phyloP scores from a whole-genome alignment of 2,329 filamentous ascomycete genomes.

The Fusarium sp. region DNA sequence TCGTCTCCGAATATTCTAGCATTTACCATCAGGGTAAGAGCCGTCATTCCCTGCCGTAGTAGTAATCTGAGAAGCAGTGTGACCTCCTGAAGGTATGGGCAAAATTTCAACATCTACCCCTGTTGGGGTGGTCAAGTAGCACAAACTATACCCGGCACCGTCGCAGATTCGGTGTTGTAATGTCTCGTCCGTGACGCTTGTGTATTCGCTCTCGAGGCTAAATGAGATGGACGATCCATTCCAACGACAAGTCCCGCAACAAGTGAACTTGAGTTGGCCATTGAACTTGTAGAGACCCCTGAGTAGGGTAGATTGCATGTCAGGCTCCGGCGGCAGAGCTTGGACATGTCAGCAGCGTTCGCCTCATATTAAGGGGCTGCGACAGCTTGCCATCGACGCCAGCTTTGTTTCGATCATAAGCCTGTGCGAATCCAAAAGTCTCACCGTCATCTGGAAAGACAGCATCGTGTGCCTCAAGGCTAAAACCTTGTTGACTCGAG shows the following conservation, averaged over 20 bases:
- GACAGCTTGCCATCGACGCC: not conserved
- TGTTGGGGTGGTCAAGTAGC: conserved; percentile 19
- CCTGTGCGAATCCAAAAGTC: conserved; percentile 16
- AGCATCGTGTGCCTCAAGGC: not conserved
- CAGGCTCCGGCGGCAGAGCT: not conserved
- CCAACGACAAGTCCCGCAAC: conserved; percentile 18
- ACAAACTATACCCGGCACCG: not conserved
- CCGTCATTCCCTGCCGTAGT: not conserved
- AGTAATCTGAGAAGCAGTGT: conserved; percentile 10
- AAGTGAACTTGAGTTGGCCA: conserved; percentile 2
- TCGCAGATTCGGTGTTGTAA: not conserved
- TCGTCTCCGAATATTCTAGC: not conserved
- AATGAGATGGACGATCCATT: conserved; percentile 8
- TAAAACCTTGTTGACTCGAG: conserved; percentile 14
- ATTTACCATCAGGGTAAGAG: too few relatives aligned
- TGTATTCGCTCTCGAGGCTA: conserved; percentile 13
- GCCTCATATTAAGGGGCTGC: not conserved
- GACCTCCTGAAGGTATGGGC: not conserved
- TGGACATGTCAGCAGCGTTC: not conserved
- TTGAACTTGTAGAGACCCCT: conserved; percentile 17
- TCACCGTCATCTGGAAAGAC: not conserved
- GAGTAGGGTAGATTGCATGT: conserved; percentile 16
- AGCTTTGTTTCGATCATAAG: not conserved
- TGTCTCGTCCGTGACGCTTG: conserved; percentile 8
- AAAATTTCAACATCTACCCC: conserved; percentile 5